Percentiles rank a stretch among this genome's conserved stretches.
phyloP scores from a whole-genome alignment of 2,329 filamentous ascomycete species.

The Colletotrichum acutatum region DNA sequence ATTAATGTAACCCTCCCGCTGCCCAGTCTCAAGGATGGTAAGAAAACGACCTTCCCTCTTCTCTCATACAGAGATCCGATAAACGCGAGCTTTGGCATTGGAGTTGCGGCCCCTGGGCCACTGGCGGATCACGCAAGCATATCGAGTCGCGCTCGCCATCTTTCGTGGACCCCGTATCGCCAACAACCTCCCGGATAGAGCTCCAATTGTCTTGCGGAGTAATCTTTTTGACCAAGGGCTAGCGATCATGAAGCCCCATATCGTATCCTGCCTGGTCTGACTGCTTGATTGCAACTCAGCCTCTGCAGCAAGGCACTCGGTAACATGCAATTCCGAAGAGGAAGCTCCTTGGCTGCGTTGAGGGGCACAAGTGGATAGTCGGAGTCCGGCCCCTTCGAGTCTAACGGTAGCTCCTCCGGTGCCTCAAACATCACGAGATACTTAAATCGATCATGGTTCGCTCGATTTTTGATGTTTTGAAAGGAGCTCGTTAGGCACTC shows the following conservation, averaged over 20 bases:
- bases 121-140: constrained; percentile 17
- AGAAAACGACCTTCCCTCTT: constrained; percentile 32
- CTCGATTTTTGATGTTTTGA: not conserved
- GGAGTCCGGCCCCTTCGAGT: not conserved
- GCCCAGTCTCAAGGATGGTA: not conserved
- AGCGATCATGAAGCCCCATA: not conserved
- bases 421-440: not conserved
- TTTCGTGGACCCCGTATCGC: constrained; percentile 4
- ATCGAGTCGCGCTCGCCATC: not conserved
- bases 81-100: not conserved
- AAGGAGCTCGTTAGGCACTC: constrained; percentile 22
- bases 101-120: not conserved
- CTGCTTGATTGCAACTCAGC: not conserved
- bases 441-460: constrained; percentile 1
- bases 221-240: not conserved
- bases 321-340: constrained; percentile 12
- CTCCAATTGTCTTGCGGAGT: not conserved
- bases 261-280: not conserved
- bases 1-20: constrained; percentile 15
- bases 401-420: not conserved
- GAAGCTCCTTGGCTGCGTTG: constrained; percentile 11
- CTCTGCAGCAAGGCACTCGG: not conserved
- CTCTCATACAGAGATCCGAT: constrained; percentile 9
- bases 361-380: not conserved
- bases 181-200: constrained; percentile 13